A percentile compares a stretch with the other conserved stretches of the same genome.
Evolutionary conservation across 768 basidiomycete species (phyloP).

Genomic region (Termitomyces bulborhizus): DNA sequence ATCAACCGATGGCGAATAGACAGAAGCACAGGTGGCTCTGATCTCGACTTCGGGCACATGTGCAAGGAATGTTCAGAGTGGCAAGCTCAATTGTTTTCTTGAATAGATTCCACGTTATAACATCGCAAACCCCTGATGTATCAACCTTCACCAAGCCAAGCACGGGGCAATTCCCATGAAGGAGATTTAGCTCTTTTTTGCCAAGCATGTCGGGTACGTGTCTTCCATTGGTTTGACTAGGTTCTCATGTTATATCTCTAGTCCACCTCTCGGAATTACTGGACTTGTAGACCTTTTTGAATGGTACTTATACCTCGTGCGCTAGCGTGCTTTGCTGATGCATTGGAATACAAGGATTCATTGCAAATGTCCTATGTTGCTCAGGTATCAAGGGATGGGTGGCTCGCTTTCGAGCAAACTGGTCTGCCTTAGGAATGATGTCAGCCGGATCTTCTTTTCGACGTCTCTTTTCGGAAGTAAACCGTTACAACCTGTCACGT

Average conservation of each 20-base stretch:
- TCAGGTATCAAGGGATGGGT: background rate
- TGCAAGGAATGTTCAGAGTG: background rate
- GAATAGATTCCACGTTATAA: background rate
- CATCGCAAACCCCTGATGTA: background rate
- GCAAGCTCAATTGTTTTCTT: background rate
- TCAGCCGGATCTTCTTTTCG: background rate
- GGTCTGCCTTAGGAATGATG: constrained; percentile 2
- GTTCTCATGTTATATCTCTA: background rate
- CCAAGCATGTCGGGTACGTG: background rate
- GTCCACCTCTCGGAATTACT: background rate
- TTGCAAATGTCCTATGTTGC: background rate
- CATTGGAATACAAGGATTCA: background rate
- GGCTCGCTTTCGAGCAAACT: background rate
- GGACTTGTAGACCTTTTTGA: background rate
- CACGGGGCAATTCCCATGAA: background rate
- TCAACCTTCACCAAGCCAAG: no score
- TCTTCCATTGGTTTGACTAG: background rate
- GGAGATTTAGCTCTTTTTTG: background rate
- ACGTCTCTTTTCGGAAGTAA: background rate
- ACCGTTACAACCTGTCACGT: background rate
- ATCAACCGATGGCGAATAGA: background rate
- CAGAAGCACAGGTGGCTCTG: background rate
- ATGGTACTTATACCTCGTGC: no score
- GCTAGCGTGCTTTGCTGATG: background rate
- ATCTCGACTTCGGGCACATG: background rate